A percentile compares a stretch with the other conserved stretches of the same genome.
Conservation (phyloP, 768 basidiomycete species). For the Amanita phalloides region DNA sequence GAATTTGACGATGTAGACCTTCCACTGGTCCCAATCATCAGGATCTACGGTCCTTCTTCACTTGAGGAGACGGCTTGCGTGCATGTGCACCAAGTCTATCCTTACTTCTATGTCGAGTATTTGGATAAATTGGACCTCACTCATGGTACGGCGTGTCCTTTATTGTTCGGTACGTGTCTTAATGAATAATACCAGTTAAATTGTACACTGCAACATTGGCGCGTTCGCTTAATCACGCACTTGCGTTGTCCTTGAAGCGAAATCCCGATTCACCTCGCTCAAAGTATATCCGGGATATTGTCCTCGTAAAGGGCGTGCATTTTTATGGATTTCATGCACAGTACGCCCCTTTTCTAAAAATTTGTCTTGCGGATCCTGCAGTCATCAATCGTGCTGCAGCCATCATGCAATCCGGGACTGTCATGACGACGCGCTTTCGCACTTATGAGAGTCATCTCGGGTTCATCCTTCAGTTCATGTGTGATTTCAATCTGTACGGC, state of each 20-base stretch:
- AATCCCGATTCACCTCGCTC: constrained; percentile 49
- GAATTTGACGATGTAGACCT: constrained; percentile 54
- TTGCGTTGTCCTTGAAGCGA: constrained; percentile 71
- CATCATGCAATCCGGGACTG: constrained; percentile 70
- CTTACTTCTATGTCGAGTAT: constrained; percentile 90
- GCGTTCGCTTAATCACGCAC: constrained; percentile 74
- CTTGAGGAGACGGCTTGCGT: constrained; percentile 71
- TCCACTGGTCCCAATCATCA: constrained; percentile 64
- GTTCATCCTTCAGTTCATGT: constrained; percentile 85
- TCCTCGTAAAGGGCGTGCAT: constrained; percentile 87
- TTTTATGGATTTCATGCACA: constrained; percentile 92
- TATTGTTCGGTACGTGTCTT: constrained; percentile 1
- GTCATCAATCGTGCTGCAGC: constrained; percentile 59
- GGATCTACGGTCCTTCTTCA: constrained; percentile 82
- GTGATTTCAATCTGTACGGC: constrained; percentile 90
- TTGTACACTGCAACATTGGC: constrained; percentile 59
- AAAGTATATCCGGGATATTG: constrained; percentile 61
- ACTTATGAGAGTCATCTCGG: constrained; percentile 89
- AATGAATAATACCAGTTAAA: constrained; percentile 42
- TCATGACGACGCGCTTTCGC: constrained; percentile 70
- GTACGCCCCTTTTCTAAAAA: constrained; percentile 83
- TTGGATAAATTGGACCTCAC: constrained; percentile 49
- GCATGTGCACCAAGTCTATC: constrained; percentile 89
- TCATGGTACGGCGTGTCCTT: constrained; percentile 32
- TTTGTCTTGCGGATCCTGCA: constrained; percentile 64